A percentile compares a stretch with the other conserved stretches of the same genome.
Evolutionary conservation across 345 rosid species (phyloP).

Genomic region (Gossypium rotundifolium): DNA sequence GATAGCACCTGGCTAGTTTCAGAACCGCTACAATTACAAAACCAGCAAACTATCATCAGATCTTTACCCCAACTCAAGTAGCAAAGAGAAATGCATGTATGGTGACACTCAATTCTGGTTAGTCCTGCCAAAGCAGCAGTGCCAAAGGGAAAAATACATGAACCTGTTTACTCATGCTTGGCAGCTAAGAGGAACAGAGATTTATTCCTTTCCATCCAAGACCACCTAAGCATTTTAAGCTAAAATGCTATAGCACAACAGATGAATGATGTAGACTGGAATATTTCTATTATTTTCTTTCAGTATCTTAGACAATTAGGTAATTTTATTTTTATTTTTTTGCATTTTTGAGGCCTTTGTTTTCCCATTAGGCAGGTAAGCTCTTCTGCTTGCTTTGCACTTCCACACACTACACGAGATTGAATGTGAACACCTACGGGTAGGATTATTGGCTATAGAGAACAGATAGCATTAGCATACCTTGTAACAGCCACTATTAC

Average conservation of each 20-base stretch:
- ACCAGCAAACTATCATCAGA: slow-evolving; percentile 9
- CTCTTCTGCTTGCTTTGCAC: neutral
- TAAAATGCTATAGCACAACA: neutral
- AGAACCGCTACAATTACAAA: slow-evolving; percentile 56
- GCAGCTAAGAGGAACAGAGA: neutral
- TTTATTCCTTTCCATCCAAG: neutral
- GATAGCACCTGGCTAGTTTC: slow-evolving; percentile 52
- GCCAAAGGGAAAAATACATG: neutral
- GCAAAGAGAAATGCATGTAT: neutral
- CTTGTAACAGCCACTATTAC: slow-evolving; percentile 76
- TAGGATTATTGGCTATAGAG: neutral
- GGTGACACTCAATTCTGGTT: neutral
- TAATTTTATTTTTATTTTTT: neutral
- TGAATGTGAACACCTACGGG: neutral
- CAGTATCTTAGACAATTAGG: neutral
- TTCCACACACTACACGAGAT: neutral
- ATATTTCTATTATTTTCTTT: neutral
- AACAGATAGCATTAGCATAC: slow-evolving; percentile 22
- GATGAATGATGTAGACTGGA: neutral
- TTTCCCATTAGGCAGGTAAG: neutral
- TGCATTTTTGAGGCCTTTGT: neutral
- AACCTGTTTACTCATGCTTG: neutral
- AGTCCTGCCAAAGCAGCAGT: neutral
- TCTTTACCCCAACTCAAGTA: neutral
- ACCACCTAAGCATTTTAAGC: neutral